These are phyloP conservation scores for Hordeum pubiflorum DNA, from an alignment of 202 grass and related monocot genomes.

Conservation along the genomic window DNA sequence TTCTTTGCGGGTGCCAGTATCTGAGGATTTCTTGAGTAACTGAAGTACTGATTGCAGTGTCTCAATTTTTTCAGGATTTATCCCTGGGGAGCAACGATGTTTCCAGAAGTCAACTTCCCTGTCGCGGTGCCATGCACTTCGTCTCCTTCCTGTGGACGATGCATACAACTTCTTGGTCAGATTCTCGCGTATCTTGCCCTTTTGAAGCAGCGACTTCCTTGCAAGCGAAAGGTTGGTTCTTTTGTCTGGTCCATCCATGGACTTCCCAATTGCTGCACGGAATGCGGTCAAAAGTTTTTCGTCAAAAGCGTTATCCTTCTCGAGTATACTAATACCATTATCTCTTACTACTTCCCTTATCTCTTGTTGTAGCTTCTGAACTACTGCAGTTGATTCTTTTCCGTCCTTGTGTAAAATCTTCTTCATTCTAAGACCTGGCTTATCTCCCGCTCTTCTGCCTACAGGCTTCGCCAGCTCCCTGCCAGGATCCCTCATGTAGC, in stretches of 20 bases:
- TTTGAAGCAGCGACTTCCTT: slow-evolving; percentile 61
- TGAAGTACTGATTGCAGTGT: slow-evolving; percentile 89
- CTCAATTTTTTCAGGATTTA: slow-evolving; percentile 77
- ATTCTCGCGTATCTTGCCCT: slow-evolving; percentile 83
- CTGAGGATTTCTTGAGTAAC: slow-evolving; percentile 67
- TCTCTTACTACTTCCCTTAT: slow-evolving; percentile 58
- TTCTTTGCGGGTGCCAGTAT: slow-evolving; percentile 44
- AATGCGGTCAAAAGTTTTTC: slow-evolving; percentile 77
- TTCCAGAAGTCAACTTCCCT: slow-evolving; percentile 95
- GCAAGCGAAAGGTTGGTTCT: slow-evolving; percentile 39
- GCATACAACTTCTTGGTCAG: slow-evolving; percentile 93
- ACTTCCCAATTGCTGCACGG: slow-evolving; percentile 65
- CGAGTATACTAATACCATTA: slow-evolving; percentile 36
- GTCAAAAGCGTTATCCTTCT: slow-evolving; percentile 62
- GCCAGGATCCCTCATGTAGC: slow-evolving; percentile 44
- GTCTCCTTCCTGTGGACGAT: slow-evolving; percentile 60
- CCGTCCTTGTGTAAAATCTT: slow-evolving; percentile 79
- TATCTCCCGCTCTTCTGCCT: slow-evolving; percentile 53
- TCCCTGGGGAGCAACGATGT: slow-evolving; percentile 64
- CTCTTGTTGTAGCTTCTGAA: slow-evolving; percentile 80
- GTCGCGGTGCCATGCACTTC: slow-evolving; percentile 79
- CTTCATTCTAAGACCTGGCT: slow-evolving; percentile 68
- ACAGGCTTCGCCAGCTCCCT: slow-evolving; percentile 41
- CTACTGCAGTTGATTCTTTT: slow-evolving; percentile 51
- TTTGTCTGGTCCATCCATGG: slow-evolving; percentile 38